phyloP scores from a whole-genome alignment of 805 yeast species.

The Yarrowia sp. region DNA sequence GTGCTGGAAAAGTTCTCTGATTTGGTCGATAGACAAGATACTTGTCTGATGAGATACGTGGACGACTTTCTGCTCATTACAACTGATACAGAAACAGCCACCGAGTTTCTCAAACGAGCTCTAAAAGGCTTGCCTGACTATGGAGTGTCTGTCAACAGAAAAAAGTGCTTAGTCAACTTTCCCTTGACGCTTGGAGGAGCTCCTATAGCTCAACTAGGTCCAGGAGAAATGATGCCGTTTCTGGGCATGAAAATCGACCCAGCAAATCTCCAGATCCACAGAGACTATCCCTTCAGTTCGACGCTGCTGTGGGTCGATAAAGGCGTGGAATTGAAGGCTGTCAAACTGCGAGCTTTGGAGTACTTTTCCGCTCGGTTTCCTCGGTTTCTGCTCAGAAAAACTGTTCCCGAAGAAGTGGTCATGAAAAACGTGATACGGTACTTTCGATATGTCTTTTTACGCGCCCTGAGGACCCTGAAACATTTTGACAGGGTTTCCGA shows the following conservation, averaged over 20 bases:
- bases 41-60: not conserved
- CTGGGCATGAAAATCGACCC: conserved; percentile 2
- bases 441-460: not conserved
- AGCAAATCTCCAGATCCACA: not conserved
- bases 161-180: conserved; percentile 7
- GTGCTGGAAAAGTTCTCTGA: not conserved
- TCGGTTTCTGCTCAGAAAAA: not conserved
- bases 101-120: not conserved
- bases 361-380: not conserved
- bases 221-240: not conserved
- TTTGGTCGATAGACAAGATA: not conserved
- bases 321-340: not conserved
- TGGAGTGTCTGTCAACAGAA: conserved; percentile 6
- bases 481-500: not conserved
- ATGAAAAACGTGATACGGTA: not conserved
- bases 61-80: conserved; percentile 14
- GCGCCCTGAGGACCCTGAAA: not conserved
- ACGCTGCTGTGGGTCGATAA: not conserved
- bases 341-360: not conserved
- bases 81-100: not conserved
- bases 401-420: not conserved
- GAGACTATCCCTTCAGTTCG: not conserved
- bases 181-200: not conserved
- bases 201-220: not conserved
- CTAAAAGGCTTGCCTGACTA: not conserved